phyloP scores from a whole-genome alignment of 2,329 filamentous ascomycete genomes.

The Phoma herbarum region DNA sequence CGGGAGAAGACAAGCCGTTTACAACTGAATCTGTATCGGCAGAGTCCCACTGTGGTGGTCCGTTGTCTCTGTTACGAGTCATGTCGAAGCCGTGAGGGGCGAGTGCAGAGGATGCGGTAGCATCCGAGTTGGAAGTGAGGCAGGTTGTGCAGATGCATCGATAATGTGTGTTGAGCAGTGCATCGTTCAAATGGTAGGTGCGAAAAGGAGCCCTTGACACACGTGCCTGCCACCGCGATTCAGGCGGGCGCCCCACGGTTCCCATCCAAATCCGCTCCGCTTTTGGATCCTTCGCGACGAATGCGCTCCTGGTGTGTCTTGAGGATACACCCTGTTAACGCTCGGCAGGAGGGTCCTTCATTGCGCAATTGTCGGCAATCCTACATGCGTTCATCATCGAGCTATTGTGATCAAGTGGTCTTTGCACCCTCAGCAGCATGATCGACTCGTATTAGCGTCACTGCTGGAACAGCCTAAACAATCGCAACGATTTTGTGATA shows the following conservation, averaged over 20 bases:
- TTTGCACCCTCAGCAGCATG: not conserved
- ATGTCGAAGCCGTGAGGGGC: too few species aligned
- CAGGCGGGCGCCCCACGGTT: not conserved
- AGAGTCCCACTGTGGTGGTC: not conserved
- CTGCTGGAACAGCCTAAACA: too few species aligned
- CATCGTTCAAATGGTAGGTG: too few species aligned
- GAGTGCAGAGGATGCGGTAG: too few species aligned
- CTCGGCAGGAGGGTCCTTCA: conserved; percentile 6
- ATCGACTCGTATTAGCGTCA: too few species aligned
- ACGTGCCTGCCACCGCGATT: too few species aligned
- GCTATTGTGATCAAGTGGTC: not conserved
- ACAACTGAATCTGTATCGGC: not conserved
- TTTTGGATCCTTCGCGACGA: not conserved
- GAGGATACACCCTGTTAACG: not conserved
- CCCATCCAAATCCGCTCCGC: not conserved
- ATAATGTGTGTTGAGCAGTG: too few species aligned
- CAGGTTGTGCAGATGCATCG: too few species aligned
- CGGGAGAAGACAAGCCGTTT: not conserved
- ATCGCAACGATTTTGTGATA: not conserved
- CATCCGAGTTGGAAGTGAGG: too few species aligned
- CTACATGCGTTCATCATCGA: not conserved
- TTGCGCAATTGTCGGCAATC: not conserved
- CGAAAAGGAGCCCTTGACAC: too few species aligned
- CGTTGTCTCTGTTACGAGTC: not conserved
- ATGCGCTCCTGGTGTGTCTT: not conserved